Base-by-base conservation (phyloP, 306 rosid species). In the Medicago ruthenica region DNA sequence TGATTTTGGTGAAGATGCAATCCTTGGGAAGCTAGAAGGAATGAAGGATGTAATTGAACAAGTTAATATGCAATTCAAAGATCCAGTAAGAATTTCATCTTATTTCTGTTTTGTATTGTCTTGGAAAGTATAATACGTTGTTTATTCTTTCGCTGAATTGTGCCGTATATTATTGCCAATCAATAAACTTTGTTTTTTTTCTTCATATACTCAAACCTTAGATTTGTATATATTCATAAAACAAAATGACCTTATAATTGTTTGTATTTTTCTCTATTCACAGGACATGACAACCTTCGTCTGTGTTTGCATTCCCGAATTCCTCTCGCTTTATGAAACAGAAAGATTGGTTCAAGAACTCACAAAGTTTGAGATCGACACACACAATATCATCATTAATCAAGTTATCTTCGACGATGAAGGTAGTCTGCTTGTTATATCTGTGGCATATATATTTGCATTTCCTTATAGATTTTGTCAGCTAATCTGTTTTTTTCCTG, bases 301-400 rank as follows among this genome's bases (percentile, higher is more conserved):
- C 70, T 96, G 99, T 80, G 99, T 96, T 78, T 96, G 99, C 87
- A 96, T 96, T 83, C 99, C 99, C 1, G 99, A 96, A 85, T 96
- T 96, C 82, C 97, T 96, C 48, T 90, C 99, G 39, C 96, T 96
- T 57, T 96, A 96, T 69, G 99, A 96, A 87, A 96, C 99, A 1
- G 98, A 96, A 90, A 90, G 99, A 88, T 74, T 96, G 76, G 99
- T 96, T 75, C 99, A 96, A 87, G 97, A 96, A 72, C 96, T 96
- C 54, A 57, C 98, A 17, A 96, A 88, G 84, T 96, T 96, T 61
- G 99, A 96, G 92, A 96, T 96, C 12, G 99, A 96, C 82, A 90
- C 99, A 1, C 99, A 96, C 85, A 96, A 96, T 79, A 96, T 96
- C 80, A 88, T 96, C 80, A 92, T 96, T 76, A 96, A 96, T 84